Evolutionary conservation across 1,139 yeast genomes (phyloP).

Genomic region (Geotrichum macrosporum): DNA sequence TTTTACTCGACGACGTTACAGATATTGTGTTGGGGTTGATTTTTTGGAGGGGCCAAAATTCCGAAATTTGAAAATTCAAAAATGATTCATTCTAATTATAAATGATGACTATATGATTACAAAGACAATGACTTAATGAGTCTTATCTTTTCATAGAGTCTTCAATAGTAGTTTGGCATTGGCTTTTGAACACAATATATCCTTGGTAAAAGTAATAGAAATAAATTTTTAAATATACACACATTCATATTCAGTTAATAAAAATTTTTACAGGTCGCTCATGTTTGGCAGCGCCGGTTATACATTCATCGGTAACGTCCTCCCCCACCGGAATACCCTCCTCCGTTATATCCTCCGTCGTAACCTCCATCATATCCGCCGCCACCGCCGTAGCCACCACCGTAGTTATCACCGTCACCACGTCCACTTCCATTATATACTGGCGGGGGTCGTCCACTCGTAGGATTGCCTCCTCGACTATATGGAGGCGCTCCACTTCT

Average conservation of each 20-base stretch:
- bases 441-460: conserved; percentile 9
- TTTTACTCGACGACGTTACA: background rate
- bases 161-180: no score
- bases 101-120: no score
- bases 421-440: conserved; percentile 4
- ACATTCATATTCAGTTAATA: no score
- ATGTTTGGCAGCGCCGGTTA: background rate
- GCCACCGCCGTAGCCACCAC: conserved; percentile 5
- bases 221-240: no score
- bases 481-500: background rate
- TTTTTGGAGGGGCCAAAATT: background rate
- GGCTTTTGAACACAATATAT: no score
- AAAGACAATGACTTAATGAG: no score
- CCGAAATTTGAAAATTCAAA: no score
- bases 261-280: background rate
- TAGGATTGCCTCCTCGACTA: background rate
- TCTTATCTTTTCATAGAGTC: no score
- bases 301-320: conserved; percentile 10
- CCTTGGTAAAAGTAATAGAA: no score
- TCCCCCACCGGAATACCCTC: conserved; percentile 13
- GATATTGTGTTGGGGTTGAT: background rate
- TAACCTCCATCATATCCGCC: background rate
- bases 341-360: conserved; percentile 7
- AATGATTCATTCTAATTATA: no score
- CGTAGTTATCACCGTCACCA: conserved; percentile 2